These are phyloP conservation scores for Setaria viridis DNA, from an alignment of 202 grass and related monocot genomes.

Conservation along the genomic window DNA sequence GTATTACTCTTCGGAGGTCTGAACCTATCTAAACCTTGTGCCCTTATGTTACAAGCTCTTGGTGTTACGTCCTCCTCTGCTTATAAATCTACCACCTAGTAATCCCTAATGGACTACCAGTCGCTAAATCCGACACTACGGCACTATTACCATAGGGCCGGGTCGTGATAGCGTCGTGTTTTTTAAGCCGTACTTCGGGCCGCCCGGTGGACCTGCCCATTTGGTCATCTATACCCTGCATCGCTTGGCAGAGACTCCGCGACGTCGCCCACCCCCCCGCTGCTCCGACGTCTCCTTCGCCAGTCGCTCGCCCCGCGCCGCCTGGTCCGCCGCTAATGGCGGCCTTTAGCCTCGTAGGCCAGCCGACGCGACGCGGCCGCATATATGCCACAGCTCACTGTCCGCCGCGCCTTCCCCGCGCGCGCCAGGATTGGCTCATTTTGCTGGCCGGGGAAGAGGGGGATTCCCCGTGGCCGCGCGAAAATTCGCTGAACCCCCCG, in stretches of 20 bases:
- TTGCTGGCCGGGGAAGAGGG: conserved; percentile 17
- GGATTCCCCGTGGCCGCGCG: neutral
- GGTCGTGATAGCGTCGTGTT: too few relatives aligned
- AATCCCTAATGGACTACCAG: too few relatives aligned
- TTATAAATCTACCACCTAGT: too few relatives aligned
- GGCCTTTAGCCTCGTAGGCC: neutral
- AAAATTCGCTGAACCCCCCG: neutral
- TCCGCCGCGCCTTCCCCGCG: neutral
- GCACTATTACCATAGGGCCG: too few relatives aligned
- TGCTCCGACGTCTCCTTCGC: neutral
- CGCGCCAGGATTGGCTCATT: neutral
- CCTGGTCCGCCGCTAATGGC: conserved; percentile 42
- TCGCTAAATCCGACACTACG: too few relatives aligned
- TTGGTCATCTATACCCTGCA: too few relatives aligned
- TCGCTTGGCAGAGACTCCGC: conserved; percentile 41
- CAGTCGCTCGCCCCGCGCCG: neutral
- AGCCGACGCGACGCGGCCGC: conserved; percentile 25
- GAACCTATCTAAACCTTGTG: too few relatives aligned
- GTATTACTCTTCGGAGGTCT: too few relatives aligned
- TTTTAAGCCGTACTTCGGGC: too few relatives aligned
- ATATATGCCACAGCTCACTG: neutral
- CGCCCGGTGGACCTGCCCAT: too few relatives aligned
- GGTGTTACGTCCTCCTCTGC: too few relatives aligned
- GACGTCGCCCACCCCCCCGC: conserved; percentile 29
- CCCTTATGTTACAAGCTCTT: too few relatives aligned